Base-by-base conservation (phyloP, 2,329 filamentous ascomycete genomes). In the Annulohypoxylon truncatum region DNA sequence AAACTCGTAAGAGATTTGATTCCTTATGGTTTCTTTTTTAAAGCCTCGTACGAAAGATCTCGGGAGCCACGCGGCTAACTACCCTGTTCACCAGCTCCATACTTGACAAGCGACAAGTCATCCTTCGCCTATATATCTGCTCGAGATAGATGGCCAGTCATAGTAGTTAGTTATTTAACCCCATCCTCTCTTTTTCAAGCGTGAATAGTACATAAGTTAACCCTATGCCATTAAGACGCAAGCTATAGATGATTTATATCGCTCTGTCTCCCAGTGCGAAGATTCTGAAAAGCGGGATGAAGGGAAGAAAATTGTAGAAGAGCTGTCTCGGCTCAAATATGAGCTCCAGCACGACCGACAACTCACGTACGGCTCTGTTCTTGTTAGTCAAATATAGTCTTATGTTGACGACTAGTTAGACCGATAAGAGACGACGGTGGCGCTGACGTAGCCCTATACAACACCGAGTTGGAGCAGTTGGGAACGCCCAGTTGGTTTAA, bases 161-260 rank as follows among this genome's bases (percentile, higher is more conserved):
- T 99, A 76, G 82, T 99, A 73, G 93, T 96, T 74, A 77, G 87
- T 77, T 48, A 15, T 20, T 42, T 7, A 26, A 10, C 20, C 55
- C 15, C 10, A 20, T 24, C 35, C n/a, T 10, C 4, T 18, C 2
- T 20, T 7, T 22, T n/a, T 18, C 20, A 1, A 35, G 4, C 3
- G 10, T 13, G 24, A 52, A 26, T 8, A 20, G 29, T 10, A 33
- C n/a, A n/a, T n/a, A n/a, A n/a, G 33, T 53, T 68, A 42, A 70
- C 52, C 0, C 51, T 10, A 7, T 22, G 3, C 12, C 38, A 44
- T 22, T 67, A 28, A 96, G 93, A 98, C 96, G 13, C 89, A 94
- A 77, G 92, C 91, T 60, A 96, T 99, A 75, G 95, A 99, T 77
- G 95, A 98, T 78, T 85, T 97, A n/a, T 94, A 97, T 81, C 92